Base-by-base conservation (phyloP, 1,284 basidiomycete species). In the Fomitiporia mediterranea region DNA sequence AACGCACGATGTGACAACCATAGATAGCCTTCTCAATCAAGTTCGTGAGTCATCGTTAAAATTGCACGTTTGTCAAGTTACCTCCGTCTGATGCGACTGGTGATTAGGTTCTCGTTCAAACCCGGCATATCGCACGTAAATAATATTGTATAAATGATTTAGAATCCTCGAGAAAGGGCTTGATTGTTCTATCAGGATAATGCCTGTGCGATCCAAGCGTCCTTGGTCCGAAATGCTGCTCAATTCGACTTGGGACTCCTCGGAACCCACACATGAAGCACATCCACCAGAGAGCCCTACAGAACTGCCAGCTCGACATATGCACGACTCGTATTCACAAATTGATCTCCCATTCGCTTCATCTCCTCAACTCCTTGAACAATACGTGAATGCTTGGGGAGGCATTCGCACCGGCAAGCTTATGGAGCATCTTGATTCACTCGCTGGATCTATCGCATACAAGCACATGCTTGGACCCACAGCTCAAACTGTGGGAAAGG, bases 371-470 rank as follows among this genome's bases (percentile, higher is more conserved):
- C 68, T 85, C 13, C 71, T 86, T 25, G 86, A 88, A 61, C 74
- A 80, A 60, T 86, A 87, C 63, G 84, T 79, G 2, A 88, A 87
- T 63, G 83, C 84, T 0, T 76, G 76, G 25, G 86, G 86, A 15
- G 83, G 84, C 4, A 81, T 88, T 61, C 75, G 84, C 28, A 85
- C 76, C 0, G 85, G 86, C 51, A 86, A 84, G 78, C 69, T 87
- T 27, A 83, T 87, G 80, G 83, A 87, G 65, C 82, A 91, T 65
- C 76, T 92, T 42, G 90, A 93, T 67, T 89, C 87, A 4, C 74
- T 92, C 15, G 89, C 90, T 1, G 90, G 89, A 9, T 88, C 86
- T 2, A 89, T 92, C 59, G 78, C 87, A 1, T 92, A 91, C 70
- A 86, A 89, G 64, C 88, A 91, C 69, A 82, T 89, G 72, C 77